A percentile compares a stretch with the other conserved stretches of the same genome.
Conservation (phyloP, 2,329 filamentous ascomycete species). For the Cercospora citrullina region DNA sequence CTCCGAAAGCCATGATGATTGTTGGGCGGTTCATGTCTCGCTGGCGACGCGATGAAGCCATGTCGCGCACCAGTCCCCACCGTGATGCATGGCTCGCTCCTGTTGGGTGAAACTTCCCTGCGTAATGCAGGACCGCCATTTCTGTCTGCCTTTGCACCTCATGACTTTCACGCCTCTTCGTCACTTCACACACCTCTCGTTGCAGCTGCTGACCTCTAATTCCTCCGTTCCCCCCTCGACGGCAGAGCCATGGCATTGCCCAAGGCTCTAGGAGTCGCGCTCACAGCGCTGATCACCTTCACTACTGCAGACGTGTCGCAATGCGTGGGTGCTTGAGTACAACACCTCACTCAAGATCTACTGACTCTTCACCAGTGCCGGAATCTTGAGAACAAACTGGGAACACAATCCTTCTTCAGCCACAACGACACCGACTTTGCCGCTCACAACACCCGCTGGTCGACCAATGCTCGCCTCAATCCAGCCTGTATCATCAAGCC, state of each 20-base stretch:
- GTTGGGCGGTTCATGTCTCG: background rate
- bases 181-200: background rate
- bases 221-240: background rate
- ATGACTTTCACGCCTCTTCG: background rate
- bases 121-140: background rate
- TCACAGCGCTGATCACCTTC: background rate
- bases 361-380: background rate
- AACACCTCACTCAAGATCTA: background rate
- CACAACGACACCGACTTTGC: background rate
- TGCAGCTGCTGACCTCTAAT: background rate
- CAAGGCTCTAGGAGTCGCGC: background rate
- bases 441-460: conserved; percentile 3
- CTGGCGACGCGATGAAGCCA: background rate
- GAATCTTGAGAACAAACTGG: background rate
- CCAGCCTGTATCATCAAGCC: conserved; percentile 20
- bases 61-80: background rate
- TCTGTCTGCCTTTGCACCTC: background rate
- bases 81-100: background rate
- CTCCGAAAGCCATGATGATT: background rate
- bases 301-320: background rate
- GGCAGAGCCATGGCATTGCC: background rate
- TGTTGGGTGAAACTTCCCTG: background rate
- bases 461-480: conserved; percentile 8
- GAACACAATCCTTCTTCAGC: background rate
- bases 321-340: background rate